Conservation (phyloP, 1,284 basidiomycete genomes). For the Apiotrichum montevideense region DNA sequence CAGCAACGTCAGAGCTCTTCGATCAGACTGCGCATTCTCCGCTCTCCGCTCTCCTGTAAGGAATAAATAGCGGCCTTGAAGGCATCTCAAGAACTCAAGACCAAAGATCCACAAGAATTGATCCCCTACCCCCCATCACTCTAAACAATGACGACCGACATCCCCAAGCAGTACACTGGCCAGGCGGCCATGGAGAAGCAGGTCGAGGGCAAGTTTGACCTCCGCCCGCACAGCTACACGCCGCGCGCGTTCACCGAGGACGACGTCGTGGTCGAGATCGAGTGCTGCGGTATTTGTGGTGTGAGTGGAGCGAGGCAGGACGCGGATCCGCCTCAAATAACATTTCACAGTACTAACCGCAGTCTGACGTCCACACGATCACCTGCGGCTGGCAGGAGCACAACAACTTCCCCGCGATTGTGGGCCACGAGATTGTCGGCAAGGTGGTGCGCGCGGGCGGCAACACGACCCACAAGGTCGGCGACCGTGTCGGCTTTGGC, state of each 20-base stretch:
- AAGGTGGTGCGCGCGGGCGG: conserved; percentile 43
- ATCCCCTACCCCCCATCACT: no score
- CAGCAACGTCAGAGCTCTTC: no score
- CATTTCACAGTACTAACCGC: not conserved
- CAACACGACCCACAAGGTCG: conserved; percentile 53
- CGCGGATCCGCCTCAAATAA: no score
- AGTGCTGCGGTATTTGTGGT: conserved; percentile 20
- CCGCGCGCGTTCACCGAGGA: conserved; percentile 27
- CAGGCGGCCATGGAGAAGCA: conserved; percentile 22
- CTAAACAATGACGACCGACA: no score
- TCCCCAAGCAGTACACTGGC: conserved; percentile 20
- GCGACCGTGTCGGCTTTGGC: conserved; percentile 61
- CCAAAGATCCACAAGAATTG: no score
- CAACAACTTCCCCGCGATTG: conserved; percentile 17
- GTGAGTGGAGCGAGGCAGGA: conserved; percentile 2
- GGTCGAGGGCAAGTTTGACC: conserved; percentile 21
- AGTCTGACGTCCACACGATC: conserved; percentile 29
- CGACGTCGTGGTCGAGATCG: conserved; percentile 24
- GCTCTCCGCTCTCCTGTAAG: no score
- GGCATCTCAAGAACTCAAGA: no score
- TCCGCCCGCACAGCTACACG: conserved; percentile 24
- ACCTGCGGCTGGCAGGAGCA: conserved; percentile 24
- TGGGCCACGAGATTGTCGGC: conserved; percentile 52
- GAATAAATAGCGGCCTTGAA: no score
- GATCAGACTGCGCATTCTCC: no score